Conservation (phyloP, 805 yeast genomes). For the Yarrowia osloensis region DNA sequence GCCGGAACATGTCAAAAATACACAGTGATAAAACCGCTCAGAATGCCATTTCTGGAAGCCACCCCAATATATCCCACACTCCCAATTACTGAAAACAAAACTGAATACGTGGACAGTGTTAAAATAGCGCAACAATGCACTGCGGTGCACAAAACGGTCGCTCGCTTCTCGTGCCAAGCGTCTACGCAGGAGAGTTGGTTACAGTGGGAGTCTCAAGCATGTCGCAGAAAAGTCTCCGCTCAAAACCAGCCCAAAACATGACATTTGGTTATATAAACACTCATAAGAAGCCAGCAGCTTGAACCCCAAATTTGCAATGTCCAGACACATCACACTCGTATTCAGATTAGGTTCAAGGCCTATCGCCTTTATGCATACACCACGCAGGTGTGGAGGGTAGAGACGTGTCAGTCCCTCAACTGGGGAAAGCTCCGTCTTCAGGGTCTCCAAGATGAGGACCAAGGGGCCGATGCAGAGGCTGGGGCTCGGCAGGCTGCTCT, state of each 20-base stretch:
- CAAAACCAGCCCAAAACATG: too few species aligned
- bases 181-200: not conserved
- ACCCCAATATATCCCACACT: too few species aligned
- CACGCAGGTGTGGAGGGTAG: constrained; percentile 7
- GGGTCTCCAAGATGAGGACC: constrained; percentile 20
- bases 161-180: constrained; percentile 9
- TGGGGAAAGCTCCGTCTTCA: constrained; percentile 19
- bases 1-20: too few species aligned
- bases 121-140: not conserved
- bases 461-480: constrained; percentile 7
- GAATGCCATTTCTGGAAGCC: too few species aligned
- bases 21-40: too few species aligned
- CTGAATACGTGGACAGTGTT: not conserved
- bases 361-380: constrained; percentile 15
- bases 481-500: constrained; percentile 2
- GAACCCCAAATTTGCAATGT: too few species aligned
- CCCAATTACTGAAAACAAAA: too few species aligned
- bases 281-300: too few species aligned
- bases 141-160: constrained; percentile 20
- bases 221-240: too few species aligned
- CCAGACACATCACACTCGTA: too few species aligned
- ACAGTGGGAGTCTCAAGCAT: not conserved
- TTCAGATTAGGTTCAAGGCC: constrained; percentile 24
- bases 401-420: not conserved
- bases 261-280: too few species aligned